These are phyloP conservation scores for Colletotrichum eleusines DNA, from an alignment of 2,329 filamentous ascomycete genomes.

Conservation along the genomic window DNA sequence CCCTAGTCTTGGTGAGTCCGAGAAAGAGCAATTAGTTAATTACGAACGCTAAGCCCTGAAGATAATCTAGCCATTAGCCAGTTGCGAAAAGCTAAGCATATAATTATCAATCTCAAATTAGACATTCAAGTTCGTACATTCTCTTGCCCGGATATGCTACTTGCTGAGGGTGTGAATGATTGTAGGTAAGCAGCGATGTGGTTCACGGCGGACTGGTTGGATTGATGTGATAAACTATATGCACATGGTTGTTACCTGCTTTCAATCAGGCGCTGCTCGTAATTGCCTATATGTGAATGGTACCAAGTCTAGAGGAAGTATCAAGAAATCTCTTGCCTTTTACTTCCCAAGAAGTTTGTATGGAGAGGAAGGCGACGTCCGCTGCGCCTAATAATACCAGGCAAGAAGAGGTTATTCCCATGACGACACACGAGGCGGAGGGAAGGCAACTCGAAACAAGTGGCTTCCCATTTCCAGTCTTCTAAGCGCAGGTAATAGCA, in stretches of 20 bases:
- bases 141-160: accelerated
- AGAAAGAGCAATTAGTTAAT: too few species aligned
- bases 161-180: accelerated
- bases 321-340: neutral
- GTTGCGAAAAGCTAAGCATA: neutral
- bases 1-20: too few species aligned
- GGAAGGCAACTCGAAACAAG: neutral
- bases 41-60: neutral
- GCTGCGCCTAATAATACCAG: neutral
- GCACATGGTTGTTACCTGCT: neutral
- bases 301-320: neutral
- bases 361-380: neutral
- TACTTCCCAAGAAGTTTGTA: too few species aligned
- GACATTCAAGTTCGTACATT: too few species aligned
- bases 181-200: neutral
- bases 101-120: neutral
- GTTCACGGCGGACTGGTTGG: neutral
- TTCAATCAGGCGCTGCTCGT: too few species aligned
- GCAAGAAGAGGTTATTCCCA: neutral
- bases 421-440: neutral
- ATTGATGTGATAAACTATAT: too few species aligned
- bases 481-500: neutral
- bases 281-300: neutral
- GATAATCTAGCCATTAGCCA: neutral
- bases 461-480: too few species aligned